These are phyloP conservation scores for Phymatotrichopsis omnivora DNA, from an alignment of 2,329 filamentous ascomycete genomes.

Conservation along the genomic window DNA sequence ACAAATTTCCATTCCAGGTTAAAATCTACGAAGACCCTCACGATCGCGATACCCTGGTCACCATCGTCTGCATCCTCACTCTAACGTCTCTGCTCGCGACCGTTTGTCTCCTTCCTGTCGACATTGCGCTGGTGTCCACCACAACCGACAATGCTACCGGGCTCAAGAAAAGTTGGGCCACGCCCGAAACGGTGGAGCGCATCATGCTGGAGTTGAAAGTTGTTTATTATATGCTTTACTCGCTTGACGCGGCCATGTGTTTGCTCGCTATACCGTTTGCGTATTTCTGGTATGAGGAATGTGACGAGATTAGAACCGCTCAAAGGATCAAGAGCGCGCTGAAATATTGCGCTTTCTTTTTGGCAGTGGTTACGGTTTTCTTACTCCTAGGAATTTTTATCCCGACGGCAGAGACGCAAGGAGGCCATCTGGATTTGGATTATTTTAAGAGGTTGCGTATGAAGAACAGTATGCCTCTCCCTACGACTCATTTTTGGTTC, in stretches of 20 bases:
- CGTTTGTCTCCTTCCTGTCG: constrained; percentile 82
- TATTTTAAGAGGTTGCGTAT: constrained; percentile 79
- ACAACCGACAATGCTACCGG: constrained; percentile 68
- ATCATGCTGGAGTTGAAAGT: constrained; percentile 74
- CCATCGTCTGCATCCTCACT: constrained; percentile 73
- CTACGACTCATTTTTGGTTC: not conserved
- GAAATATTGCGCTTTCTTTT: constrained; percentile 83
- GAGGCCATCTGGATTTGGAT: constrained; percentile 62
- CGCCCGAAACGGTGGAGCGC: constrained; percentile 62
- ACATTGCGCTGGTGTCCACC: constrained; percentile 87
- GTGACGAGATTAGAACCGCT: constrained; percentile 63
- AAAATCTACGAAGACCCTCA: constrained; percentile 84
- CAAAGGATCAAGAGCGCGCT: constrained; percentile 70
- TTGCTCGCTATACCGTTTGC: constrained; percentile 85
- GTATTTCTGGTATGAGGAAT: constrained; percentile 91
- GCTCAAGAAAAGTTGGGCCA: constrained; percentile 89
- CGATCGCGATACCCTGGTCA: constrained; percentile 75
- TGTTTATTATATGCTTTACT: constrained; percentile 89
- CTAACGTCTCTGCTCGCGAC: constrained; percentile 82
- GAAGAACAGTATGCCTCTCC: constrained; percentile 55
- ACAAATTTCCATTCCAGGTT: constrained; percentile 51
- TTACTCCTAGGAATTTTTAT: constrained; percentile 93
- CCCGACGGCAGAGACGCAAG: constrained; percentile 52
- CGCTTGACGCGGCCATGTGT: constrained; percentile 80
- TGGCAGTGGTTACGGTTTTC: constrained; percentile 66